phyloP scores from a whole-genome alignment of 2,329 filamentous ascomycete genomes.

The Fusarium sp. region DNA sequence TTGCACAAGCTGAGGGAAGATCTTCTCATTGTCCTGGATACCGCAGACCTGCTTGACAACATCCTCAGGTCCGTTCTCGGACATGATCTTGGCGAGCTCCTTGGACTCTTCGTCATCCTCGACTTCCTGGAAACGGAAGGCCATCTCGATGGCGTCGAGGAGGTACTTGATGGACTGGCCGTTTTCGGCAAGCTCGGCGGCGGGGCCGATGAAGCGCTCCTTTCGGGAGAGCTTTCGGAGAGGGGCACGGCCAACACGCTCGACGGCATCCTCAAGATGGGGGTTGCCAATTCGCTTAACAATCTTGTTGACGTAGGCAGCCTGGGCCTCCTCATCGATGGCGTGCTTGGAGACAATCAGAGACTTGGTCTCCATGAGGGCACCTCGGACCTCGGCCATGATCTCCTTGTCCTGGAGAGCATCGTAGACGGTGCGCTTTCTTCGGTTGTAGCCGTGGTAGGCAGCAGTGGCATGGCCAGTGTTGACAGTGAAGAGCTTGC shows the following conservation, averaged over 20 bases:
- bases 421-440: conserved; percentile 89
- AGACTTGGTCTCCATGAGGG: conserved; percentile 82
- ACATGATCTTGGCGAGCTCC: conserved; percentile 86
- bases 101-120: conserved; percentile 88
- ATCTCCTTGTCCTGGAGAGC: conserved; percentile 83
- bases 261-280: conserved; percentile 87
- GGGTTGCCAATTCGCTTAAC: conserved; percentile 93
- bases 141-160: conserved; percentile 85
- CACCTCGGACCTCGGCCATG: conserved; percentile 77
- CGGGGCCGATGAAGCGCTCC: conserved; percentile 94
- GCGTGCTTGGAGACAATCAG: conserved; percentile 88
- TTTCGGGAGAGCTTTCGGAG: conserved; percentile 92
- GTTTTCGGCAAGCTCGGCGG: conserved; percentile 84
- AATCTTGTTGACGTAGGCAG: conserved; percentile 90
- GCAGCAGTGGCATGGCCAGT: conserved; percentile 95
- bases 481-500: conserved; percentile 99
- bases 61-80: conserved; percentile 72
- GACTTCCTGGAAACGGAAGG: conserved; percentile 94
- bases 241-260: conserved; percentile 93
- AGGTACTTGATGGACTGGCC: conserved; percentile 76
- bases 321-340: conserved; percentile 77
- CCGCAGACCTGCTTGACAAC: conserved; percentile 84
- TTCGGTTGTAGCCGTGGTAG: conserved; percentile 89
- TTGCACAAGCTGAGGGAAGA: conserved; percentile 77
- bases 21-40: conserved; percentile 75